Evolutionary conservation across 768 basidiomycete species (phyloP).

Genomic region (Pleurotus djamor): DNA sequence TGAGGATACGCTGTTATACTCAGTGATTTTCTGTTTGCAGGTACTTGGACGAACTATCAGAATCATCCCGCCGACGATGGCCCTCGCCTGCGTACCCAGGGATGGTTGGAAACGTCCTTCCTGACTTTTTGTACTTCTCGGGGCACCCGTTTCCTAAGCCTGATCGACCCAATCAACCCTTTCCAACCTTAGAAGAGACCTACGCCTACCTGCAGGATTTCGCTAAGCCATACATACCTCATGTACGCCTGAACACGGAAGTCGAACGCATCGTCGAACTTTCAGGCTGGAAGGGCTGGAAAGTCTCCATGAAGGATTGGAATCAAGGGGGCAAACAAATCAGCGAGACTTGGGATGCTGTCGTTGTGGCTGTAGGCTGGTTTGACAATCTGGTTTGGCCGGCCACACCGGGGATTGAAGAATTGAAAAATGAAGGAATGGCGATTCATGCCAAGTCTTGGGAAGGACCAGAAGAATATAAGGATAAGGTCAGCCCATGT

Average conservation of each 20-base stretch:
- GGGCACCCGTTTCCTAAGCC: conserved; percentile 31
- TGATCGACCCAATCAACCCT: conserved; percentile 29
- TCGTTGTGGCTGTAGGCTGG: conserved; percentile 45
- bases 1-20: neutral
- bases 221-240: conserved; percentile 25
- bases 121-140: conserved; percentile 40
- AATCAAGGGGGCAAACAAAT: conserved; percentile 15
- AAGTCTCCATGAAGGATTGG: conserved; percentile 34
- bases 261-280: conserved; percentile 36
- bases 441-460: conserved; percentile 42
- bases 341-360: conserved; percentile 45
- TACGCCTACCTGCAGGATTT: conserved; percentile 32
- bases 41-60: conserved; percentile 25
- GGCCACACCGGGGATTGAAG: conserved; percentile 36
- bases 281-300: conserved; percentile 29
- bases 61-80: conserved; percentile 28
- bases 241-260: conserved; percentile 37
- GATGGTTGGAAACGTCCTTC: conserved; percentile 49
- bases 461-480: conserved; percentile 33
- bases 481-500: conserved; percentile 28
- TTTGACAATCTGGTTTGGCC: conserved; percentile 47
- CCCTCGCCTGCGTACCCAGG: conserved; percentile 45
- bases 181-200: conserved; percentile 36
- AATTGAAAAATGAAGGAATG: conserved; percentile 26
- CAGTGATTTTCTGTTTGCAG: conserved; percentile 13